These are phyloP conservation scores for Lantana camara DNA, from an alignment of 257 asterid genomes.

Conservation along the genomic window DNA sequence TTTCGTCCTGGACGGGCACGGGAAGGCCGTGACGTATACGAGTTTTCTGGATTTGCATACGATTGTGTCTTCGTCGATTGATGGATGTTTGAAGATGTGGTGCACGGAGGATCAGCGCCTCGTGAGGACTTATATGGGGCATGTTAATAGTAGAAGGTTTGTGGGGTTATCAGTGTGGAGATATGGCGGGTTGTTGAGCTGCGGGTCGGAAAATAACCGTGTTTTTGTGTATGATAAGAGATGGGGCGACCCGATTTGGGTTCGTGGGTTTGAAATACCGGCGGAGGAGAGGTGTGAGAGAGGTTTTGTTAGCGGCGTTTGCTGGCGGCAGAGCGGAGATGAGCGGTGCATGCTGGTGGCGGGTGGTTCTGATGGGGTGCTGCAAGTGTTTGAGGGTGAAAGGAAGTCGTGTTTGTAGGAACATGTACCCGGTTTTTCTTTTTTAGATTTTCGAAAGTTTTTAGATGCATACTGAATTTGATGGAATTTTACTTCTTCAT, in stretches of 20 bases:
- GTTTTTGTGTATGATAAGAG: conserved; percentile 81
- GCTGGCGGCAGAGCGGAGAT: conserved; percentile 77
- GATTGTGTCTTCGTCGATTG: conserved; percentile 63
- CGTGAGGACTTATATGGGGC: conserved; percentile 67
- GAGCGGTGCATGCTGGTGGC: conserved; percentile 78
- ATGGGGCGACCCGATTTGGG: conserved; percentile 90
- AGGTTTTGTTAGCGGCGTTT: conserved; percentile 71
- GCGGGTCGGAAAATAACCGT: conserved; percentile 83
- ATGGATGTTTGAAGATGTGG: conserved; percentile 86
- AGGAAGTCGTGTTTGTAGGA: conserved; percentile 8
- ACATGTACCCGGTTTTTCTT: background rate
- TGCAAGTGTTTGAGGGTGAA: conserved; percentile 65
- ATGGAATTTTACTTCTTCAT: background rate
- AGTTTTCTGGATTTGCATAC: conserved; percentile 51
- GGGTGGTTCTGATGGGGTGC: conserved; percentile 83
- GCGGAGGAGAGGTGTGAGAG: conserved; percentile 12
- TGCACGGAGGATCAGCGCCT: conserved; percentile 34
- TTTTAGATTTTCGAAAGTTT: background rate
- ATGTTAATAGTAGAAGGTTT: conserved; percentile 65
- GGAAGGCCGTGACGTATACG: conserved; percentile 65
- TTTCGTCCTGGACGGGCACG: conserved; percentile 62
- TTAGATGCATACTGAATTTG: background rate
- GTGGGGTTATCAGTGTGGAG: conserved; percentile 89
- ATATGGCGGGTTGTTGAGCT: conserved; percentile 68
- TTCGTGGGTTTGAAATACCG: conserved; percentile 44